phyloP scores from a whole-genome alignment of 2,329 filamentous ascomycete species.

The Fusarium piperis region DNA sequence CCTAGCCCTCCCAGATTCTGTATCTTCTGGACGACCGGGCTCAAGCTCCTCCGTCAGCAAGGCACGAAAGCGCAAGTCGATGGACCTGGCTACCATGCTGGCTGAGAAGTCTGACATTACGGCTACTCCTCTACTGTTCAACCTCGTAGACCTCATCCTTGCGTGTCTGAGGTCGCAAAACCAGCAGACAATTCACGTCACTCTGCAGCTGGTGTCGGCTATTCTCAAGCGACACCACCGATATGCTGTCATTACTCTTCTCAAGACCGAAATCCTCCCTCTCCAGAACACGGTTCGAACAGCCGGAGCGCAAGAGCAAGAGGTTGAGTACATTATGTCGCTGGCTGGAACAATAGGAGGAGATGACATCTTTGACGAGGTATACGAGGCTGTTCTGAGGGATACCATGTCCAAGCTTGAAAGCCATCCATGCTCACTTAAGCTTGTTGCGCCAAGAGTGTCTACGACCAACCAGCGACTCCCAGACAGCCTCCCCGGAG shows the following conservation, averaged over 20 bases:
- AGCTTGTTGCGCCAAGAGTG: conserved; percentile 70
- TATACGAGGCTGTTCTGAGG: conserved; percentile 76
- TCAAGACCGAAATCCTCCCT: conserved; percentile 71
- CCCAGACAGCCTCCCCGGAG: conserved; percentile 67
- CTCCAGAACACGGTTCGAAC: conserved; percentile 69
- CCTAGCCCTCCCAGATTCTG: conserved; percentile 76
- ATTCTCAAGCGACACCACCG: conserved; percentile 88
- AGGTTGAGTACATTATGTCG: conserved; percentile 76
- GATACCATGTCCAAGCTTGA: conserved; percentile 77
- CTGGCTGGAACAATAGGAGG: conserved; percentile 76
- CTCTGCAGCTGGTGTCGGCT: conserved; percentile 85
- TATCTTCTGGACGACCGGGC: conserved; percentile 48
- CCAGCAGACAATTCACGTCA: conserved; percentile 88
- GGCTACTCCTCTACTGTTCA: conserved; percentile 87
- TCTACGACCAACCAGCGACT: conserved; percentile 66
- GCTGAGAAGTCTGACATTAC: conserved; percentile 78
- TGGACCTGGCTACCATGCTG: conserved; percentile 85
- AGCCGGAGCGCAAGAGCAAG: conserved; percentile 77
- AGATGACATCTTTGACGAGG: conserved; percentile 74
- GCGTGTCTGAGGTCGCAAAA: conserved; percentile 87
- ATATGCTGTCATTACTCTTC: conserved; percentile 81
- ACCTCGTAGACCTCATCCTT: conserved; percentile 88
- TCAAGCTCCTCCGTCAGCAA: conserved; percentile 68
- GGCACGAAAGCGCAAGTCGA: conserved; percentile 84
- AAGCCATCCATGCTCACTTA: conserved; percentile 76